A percentile compares a stretch with the other conserved stretches of the same genome.
Conservation (phyloP, 2,329 filamentous ascomycete species). For the Fusarium burgessii region DNA sequence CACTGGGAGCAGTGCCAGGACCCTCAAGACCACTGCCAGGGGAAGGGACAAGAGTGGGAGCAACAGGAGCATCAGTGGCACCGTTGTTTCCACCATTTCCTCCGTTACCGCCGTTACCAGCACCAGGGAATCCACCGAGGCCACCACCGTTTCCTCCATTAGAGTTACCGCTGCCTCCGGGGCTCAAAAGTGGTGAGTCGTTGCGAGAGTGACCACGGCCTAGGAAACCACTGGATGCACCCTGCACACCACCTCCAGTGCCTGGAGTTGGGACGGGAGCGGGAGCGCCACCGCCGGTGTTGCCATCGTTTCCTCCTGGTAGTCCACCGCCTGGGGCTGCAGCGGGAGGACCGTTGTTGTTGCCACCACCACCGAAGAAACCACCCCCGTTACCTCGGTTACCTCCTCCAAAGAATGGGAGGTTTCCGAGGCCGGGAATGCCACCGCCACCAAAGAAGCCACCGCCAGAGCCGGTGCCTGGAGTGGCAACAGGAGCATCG, state of each 20-base stretch:
- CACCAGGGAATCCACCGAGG: constrained; percentile 1
- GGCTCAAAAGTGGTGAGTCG: background rate
- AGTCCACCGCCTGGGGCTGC: constrained; percentile 10
- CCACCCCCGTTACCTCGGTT: constrained; percentile 3
- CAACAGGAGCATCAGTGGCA: constrained; percentile 13
- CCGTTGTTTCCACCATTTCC: constrained; percentile 5
- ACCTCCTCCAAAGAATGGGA: constrained; percentile 15
- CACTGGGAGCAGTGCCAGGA: constrained; percentile 18
- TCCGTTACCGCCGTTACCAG: background rate
- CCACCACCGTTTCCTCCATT: background rate
- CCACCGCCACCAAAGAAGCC: background rate
- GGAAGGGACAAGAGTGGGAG: constrained; percentile 24
- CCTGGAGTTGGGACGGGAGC: constrained; percentile 3
- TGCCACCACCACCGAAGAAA: background rate
- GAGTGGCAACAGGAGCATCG: background rate
- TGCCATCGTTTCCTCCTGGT: constrained; percentile 7
- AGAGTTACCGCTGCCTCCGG: background rate
- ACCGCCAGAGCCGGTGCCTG: background rate
- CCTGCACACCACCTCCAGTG: background rate
- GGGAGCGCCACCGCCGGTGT: background rate
- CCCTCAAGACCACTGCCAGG: constrained; percentile 26
- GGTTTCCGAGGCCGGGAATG: background rate
- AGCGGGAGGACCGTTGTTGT: background rate
- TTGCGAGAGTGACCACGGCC: background rate
- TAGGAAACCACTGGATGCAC: background rate